Evolutionary conservation across 139 green algal genomes (phyloP), one percentile per base, ranked within the genome.

Genomic region (Chlamydomonas schloesseri): DNA sequence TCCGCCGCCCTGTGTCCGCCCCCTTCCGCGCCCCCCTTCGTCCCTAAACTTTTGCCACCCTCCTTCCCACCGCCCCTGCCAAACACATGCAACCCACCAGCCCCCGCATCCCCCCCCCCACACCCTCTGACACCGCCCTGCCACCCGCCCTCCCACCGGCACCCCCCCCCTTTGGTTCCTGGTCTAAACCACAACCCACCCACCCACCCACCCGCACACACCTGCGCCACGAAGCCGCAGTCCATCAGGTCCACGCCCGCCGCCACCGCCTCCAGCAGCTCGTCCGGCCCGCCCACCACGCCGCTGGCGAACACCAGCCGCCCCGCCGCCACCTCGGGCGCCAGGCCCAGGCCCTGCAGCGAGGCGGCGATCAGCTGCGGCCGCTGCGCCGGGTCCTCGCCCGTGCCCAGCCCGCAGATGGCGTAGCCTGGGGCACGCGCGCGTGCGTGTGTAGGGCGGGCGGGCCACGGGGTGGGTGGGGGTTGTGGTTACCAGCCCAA

Each of bases 381-480:
- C 2, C 90, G 91, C 71, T 85, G n/a, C 34, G 87, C 71, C 17
- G 88, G 84, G 1, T 47, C 71, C 74, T 97, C 94, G 0, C 94
- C 94, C 13, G 93, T 95, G 60, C 92, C 93, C 78, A 97, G 92
- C 1, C 93, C 94, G n/a, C 85, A 89, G 24, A 96, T 53, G 21
- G 89, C 89, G 50, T 93, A 93, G 24, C 94, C 94, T 88, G 87
- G 36, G 21, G 28, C 3, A 15, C n/a, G n/a, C n/a, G n/a, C n/a
- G n/a, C n/a, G n/a, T n/a, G n/a, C n/a, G n/a, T n/a, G 13, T 13
- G 23, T 13, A 29, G 67, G 67, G 87, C n/a, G 34, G 47, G 50
- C 36, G 53, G 53, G 28, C n/a, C n/a, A n/a, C n/a, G n/a, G n/a
- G n/a, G n/a, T n/a, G n/a, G n/a, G n/a, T n/a, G n/a, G n/a, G n/a